Conservation (phyloP, 208 protist species). For the Porcisia hertigi region DNA sequence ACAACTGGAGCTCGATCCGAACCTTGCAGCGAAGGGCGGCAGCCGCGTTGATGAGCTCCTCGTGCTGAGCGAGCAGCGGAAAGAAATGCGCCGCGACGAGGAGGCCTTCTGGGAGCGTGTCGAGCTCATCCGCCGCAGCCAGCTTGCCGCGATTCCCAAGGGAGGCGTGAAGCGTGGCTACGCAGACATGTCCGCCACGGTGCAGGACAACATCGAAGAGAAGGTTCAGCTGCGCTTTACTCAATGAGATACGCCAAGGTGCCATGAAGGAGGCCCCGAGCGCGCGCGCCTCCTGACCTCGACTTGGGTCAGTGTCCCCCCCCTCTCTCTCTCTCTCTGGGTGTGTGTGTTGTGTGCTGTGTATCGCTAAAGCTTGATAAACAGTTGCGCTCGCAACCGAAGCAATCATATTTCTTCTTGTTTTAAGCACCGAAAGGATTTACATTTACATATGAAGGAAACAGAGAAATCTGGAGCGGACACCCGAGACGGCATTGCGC, state of each 20-base stretch:
- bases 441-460: too few species aligned
- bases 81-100: slow-evolving; percentile 82
- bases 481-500: too few species aligned
- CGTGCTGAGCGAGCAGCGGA: slow-evolving; percentile 62
- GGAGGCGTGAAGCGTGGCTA: slow-evolving; percentile 64
- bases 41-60: slow-evolving; percentile 41
- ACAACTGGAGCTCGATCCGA: slow-evolving; percentile 57
- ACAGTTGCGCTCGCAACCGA: too few species aligned
- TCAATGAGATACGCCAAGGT: slow-evolving; percentile 26
- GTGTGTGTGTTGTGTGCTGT: too few species aligned
- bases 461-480: too few species aligned
- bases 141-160: slow-evolving; percentile 65
- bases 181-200: slow-evolving; percentile 48
- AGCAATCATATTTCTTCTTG: too few species aligned
- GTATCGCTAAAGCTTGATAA: too few species aligned
- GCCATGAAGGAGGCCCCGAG: background rate
- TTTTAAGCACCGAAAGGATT: too few species aligned
- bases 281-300: background rate
- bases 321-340: background rate
- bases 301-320: background rate
- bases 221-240: slow-evolving; percentile 87
- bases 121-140: slow-evolving; percentile 81
- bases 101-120: slow-evolving; percentile 86
- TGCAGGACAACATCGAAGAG: slow-evolving; percentile 63
- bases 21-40: background rate